Base-by-base conservation (phyloP, 2,329 filamentous ascomycete genomes). In the Incumbomyces lentus region DNA sequence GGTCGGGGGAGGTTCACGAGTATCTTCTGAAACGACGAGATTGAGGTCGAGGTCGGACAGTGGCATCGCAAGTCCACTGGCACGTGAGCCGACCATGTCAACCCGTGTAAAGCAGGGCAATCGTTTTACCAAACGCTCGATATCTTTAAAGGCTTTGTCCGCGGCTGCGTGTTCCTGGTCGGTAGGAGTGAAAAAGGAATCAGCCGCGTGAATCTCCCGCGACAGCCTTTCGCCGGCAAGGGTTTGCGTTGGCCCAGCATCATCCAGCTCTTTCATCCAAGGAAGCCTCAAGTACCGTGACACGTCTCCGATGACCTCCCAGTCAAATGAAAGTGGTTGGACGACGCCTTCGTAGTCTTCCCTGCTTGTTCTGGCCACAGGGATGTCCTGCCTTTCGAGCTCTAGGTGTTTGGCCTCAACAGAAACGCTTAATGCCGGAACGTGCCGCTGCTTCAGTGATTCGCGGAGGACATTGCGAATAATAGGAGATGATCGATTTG, bases 11-110 rank as follows among this genome's bases (percentile, higher is more conserved):
- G 18, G 17, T 11, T 29, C 13, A 3, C 30, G 11, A 17, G 12
- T 12, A 8, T 38, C n/a, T 31, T 14, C 13, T 13, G 39, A 41
- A n/a, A 38, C 34, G 44, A 51, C 47, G 12, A 57, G 40, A 44
- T 60, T 68, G 60, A 65, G 72, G 55, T 81, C 73, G 11, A 81
- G 63, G 58, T 75, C 73, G 6, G 78, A 81, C 34, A 66, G 64
- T 22, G 71, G 67, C 44, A 71, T 57, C 1, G 71, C 69, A 31
- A 79, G 60, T 7, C 74, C 73, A 12, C 70, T 78, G 10, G 61
- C 59, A 47, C 72, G 65, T 7, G 76, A 79, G 14, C 78, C 78
- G 48, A 75, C 73, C 2, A 74, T 50, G 48, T 73, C 64, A 6
- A 67, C 62, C 8, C 34, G 33, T 7, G 12, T 11, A 14, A 45